A percentile compares a stretch with the other conserved stretches of the same genome.
These are phyloP conservation scores for Avicennia marina DNA, from an alignment of 257 asterid species.

Conservation along the genomic window DNA sequence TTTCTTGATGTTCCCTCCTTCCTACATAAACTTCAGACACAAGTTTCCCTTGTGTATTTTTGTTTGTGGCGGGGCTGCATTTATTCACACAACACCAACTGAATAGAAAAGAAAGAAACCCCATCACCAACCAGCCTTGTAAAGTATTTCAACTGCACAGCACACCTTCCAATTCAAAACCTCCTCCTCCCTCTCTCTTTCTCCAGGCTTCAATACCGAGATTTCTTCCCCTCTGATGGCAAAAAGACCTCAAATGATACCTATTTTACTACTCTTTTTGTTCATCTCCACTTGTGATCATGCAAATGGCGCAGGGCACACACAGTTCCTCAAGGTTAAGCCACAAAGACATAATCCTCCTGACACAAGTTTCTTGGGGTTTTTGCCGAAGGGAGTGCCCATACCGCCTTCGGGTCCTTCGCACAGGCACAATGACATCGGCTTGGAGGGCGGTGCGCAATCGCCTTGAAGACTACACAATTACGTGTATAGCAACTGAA, in stretches of 20 bases:
- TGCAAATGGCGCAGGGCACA: slow-evolving; percentile 41
- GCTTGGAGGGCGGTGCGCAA: slow-evolving; percentile 21
- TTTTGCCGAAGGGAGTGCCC: slow-evolving; percentile 63
- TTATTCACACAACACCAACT: too few species aligned
- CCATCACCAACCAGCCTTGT: too few species aligned
- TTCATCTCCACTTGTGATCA: slow-evolving; percentile 19
- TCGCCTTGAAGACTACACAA: slow-evolving; percentile 42
- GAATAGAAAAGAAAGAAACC: too few species aligned
- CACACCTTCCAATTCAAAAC: slow-evolving; percentile 19
- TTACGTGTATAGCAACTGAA: too few species aligned
- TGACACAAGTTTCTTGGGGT: slow-evolving; percentile 33
- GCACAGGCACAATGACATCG: slow-evolving; percentile 49
- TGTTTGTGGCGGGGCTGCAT: neutral
- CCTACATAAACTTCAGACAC: slow-evolving; percentile 50
- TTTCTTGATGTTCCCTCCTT: slow-evolving; percentile 12
- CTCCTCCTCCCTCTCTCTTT: slow-evolving; percentile 9
- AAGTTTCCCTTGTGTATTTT: slow-evolving; percentile 38
- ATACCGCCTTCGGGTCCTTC: slow-evolving; percentile 86
- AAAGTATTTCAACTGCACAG: slow-evolving; percentile 24
- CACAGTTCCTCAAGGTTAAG: slow-evolving; percentile 40
- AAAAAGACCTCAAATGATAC: slow-evolving; percentile 17
- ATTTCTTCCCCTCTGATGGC: slow-evolving; percentile 20
- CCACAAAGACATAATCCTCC: slow-evolving; percentile 19
- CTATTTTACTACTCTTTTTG: slow-evolving; percentile 22
- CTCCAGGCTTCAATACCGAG: neutral